Conservation (phyloP, 352 stramenopile species). For the Phytophthora cactorum region DNA sequence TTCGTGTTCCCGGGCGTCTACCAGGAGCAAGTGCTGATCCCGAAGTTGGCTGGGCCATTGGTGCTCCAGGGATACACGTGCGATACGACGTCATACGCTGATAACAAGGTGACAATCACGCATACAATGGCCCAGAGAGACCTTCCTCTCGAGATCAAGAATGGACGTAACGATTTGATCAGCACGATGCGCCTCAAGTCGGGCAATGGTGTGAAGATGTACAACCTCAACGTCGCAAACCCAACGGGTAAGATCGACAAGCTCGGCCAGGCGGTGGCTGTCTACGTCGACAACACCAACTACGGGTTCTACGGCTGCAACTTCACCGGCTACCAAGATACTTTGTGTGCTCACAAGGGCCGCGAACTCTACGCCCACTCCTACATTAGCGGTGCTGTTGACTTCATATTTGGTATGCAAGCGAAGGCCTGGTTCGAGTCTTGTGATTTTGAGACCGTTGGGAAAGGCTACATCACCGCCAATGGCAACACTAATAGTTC, state of each 20-base stretch:
- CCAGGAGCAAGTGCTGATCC: slow-evolving; percentile 19
- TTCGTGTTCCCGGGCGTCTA: slow-evolving; percentile 31
- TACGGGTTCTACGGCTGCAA: slow-evolving; percentile 23
- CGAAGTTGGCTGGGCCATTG: slow-evolving; percentile 7
- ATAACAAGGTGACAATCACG: slow-evolving; percentile 20
- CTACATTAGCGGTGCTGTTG: slow-evolving; percentile 20
- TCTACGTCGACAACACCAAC: not conserved
- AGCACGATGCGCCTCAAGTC: slow-evolving; percentile 15
- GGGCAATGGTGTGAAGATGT: slow-evolving; percentile 2
- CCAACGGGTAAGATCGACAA: not conserved
- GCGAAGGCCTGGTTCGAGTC: slow-evolving; percentile 22
- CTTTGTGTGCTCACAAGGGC: slow-evolving; percentile 14
- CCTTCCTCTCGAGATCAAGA: slow-evolving; percentile 4
- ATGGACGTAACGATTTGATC: slow-evolving; percentile 6
- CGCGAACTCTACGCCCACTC: slow-evolving; percentile 11
- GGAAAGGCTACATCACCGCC: slow-evolving; percentile 7
- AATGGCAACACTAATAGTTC: not conserved
- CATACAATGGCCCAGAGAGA: slow-evolving; percentile 14
- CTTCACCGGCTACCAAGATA: slow-evolving; percentile 20
- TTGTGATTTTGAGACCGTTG: slow-evolving; percentile 10
- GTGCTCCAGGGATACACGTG: slow-evolving; percentile 29
- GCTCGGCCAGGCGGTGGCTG: not conserved
- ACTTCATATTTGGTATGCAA: slow-evolving; percentile 20
- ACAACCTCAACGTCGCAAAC: slow-evolving; percentile 5
- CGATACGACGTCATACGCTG: slow-evolving; percentile 17